A percentile compares a stretch with the other conserved stretches of the same genome.
Conservation (phyloP, 129 eudicot species). For the Calendula officinalis region DNA sequence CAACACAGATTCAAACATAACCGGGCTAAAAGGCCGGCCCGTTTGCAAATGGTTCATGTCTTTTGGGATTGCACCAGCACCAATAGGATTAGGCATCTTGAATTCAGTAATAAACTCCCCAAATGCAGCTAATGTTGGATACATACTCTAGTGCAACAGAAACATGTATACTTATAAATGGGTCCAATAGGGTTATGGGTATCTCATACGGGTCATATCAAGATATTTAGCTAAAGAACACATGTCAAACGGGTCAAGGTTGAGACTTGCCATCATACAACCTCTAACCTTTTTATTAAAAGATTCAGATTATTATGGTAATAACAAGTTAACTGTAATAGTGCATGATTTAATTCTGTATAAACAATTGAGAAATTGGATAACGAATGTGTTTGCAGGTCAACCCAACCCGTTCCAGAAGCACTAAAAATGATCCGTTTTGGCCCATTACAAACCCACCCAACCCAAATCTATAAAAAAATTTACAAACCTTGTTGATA, state of each 20-base stretch:
- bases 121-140: slow-evolving; percentile 76
- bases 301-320: neutral
- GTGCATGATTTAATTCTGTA: neutral
- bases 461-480: neutral
- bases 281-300: neutral
- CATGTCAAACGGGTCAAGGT: neutral
- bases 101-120: slow-evolving; percentile 62
- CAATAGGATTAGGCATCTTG: slow-evolving; percentile 50
- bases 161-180: neutral
- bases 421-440: neutral
- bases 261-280: neutral
- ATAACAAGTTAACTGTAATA: neutral
- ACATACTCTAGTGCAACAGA: slow-evolving; percentile 49
- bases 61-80: slow-evolving; percentile 44
- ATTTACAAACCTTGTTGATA: slow-evolving; percentile 43
- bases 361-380: neutral
- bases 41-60: slow-evolving; percentile 52
- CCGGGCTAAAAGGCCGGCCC: slow-evolving; percentile 79
- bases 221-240: too few species aligned
- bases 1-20: slow-evolving; percentile 77
- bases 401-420: neutral
- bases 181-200: too few species aligned
- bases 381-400: neutral
- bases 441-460: neutral
- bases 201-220: neutral